Percentiles rank a stretch among this genome's conserved stretches.
Conservation (phyloP, 1,284 basidiomycete genomes). For the Anthracocystis walkeri region DNA sequence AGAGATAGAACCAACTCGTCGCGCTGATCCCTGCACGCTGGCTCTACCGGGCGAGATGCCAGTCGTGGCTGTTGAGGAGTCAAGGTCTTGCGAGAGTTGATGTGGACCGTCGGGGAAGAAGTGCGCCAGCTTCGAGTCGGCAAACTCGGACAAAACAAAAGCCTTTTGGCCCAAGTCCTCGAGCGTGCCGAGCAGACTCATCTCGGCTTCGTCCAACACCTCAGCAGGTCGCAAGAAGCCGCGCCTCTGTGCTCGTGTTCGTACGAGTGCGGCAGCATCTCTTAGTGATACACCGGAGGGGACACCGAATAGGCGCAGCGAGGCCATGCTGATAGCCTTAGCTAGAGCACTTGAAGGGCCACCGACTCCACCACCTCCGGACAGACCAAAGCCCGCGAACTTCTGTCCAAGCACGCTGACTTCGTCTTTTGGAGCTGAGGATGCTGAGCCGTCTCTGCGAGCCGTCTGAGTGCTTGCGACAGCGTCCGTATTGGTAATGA, state of each 20-base stretch:
- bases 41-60: conserved; percentile 34
- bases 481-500: conserved; percentile 39
- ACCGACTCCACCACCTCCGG: conserved; percentile 11
- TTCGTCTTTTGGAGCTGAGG: conserved; percentile 31
- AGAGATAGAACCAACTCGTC: conserved; percentile 34
- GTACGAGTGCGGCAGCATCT: conserved; percentile 60
- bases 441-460: conserved; percentile 23
- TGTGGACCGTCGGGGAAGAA: conserved; percentile 73
- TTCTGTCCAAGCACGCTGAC: conserved; percentile 47
- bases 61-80: conserved; percentile 29
- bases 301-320: conserved; percentile 88
- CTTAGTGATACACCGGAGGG: conserved; percentile 70
- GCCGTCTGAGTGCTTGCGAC: conserved; percentile 27
- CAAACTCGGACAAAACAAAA: conserved; percentile 89
- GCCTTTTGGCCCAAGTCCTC: conserved; percentile 96
- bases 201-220: conserved; percentile 73
- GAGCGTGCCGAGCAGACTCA: conserved; percentile 79
- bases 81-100: conserved; percentile 45
- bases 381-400: conserved; percentile 28
- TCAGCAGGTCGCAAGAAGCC: conserved; percentile 47
- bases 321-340: conserved; percentile 85
- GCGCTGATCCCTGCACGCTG: conserved; percentile 25
- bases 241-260: conserved; percentile 62
- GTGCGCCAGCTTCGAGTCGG: conserved; percentile 88
- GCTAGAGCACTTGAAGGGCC: conserved; percentile 71